These are phyloP conservation scores for Blumeria hordei DNA, from an alignment of 2,329 filamentous ascomycete species.

Conservation along the genomic window DNA sequence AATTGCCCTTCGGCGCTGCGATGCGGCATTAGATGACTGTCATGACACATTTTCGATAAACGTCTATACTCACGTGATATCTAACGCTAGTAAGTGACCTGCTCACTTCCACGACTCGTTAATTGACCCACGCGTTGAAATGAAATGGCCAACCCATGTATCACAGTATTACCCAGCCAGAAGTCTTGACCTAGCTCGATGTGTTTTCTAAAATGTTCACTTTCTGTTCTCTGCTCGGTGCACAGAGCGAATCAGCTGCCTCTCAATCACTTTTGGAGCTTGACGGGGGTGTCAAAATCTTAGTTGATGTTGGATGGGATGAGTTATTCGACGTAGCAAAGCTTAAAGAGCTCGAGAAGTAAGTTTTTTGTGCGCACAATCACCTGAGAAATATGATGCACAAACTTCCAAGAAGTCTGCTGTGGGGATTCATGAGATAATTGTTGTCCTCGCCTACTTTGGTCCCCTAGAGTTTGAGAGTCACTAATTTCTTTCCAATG, in stretches of 20 bases:
- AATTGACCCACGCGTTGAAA: too few relatives aligned
- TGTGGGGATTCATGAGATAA: not conserved
- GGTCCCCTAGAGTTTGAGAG: too few relatives aligned
- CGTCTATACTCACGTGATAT: too few relatives aligned
- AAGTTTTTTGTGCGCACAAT: conserved; percentile 14
- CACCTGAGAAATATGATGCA: not conserved
- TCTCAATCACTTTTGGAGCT: conserved; percentile 93
- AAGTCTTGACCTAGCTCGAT: too few relatives aligned
- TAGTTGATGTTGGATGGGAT: conserved; percentile 92
- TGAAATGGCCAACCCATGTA: too few relatives aligned
- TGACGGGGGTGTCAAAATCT: conserved; percentile 84
- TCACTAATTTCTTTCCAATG: too few relatives aligned
- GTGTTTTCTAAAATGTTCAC: conserved; percentile 51
- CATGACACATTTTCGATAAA: too few relatives aligned
- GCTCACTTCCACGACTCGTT: too few relatives aligned
- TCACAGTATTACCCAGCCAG: too few relatives aligned
- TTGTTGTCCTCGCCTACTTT: not conserved
- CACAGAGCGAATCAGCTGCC: conserved; percentile 63
- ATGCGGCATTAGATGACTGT: too few relatives aligned
- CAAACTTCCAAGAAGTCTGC: not conserved
- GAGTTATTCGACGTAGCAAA: conserved; percentile 64
- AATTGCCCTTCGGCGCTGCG: too few relatives aligned
- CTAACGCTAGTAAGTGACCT: too few relatives aligned
- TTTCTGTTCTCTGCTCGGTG: conserved; percentile 78
- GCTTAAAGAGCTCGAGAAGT: conserved; percentile 79